A percentile compares a stretch with the other conserved stretches of the same genome.
Conservation (phyloP, 495 filamentous ascomycete species). For the Penicillium turbatum region DNA sequence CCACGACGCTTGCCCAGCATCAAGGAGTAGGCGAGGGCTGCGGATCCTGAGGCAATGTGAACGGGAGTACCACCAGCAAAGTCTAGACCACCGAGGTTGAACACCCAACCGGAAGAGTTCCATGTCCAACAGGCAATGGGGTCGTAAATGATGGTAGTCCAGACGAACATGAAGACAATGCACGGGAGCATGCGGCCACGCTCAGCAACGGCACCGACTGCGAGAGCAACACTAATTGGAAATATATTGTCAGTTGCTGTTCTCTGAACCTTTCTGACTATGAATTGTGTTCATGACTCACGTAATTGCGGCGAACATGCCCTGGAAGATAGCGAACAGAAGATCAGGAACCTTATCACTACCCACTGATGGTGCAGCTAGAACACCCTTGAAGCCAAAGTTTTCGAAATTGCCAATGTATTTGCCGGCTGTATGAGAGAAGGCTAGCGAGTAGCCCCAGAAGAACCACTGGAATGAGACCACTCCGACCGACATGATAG, state of each 20-base stretch:
- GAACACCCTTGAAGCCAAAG: constrained; percentile 77
- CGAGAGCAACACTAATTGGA: constrained; percentile 67
- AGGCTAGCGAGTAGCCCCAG: constrained; percentile 94
- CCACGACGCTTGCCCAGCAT: constrained; percentile 81
- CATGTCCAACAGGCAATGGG: constrained; percentile 98
- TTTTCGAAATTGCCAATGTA: constrained; percentile 85
- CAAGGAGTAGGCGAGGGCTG: constrained; percentile 82
- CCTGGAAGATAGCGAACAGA: constrained; percentile 90
- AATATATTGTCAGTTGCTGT: constrained; percentile 5
- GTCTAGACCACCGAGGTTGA: constrained; percentile 79
- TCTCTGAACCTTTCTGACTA: neutral
- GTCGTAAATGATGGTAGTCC: constrained; percentile 91
- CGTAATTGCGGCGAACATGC: constrained; percentile 97
- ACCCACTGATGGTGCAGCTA: constrained; percentile 78
- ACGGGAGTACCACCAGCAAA: constrained; percentile 96
- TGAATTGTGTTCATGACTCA: constrained; percentile 40
- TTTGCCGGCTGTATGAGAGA: constrained; percentile 76
- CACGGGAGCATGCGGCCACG: constrained; percentile 91
- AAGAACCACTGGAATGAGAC: constrained; percentile 98
- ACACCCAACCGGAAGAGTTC: constrained; percentile 85
- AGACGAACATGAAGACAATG: constrained; percentile 94
- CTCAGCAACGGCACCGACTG: constrained; percentile 88
- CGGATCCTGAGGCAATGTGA: constrained; percentile 86
- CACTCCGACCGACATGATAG: constrained; percentile 90
- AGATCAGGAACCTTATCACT: constrained; percentile 81